Evolutionary conservation across 1,284 basidiomycete species (phyloP).

Genomic region (Chondrostereum purpureum): DNA sequence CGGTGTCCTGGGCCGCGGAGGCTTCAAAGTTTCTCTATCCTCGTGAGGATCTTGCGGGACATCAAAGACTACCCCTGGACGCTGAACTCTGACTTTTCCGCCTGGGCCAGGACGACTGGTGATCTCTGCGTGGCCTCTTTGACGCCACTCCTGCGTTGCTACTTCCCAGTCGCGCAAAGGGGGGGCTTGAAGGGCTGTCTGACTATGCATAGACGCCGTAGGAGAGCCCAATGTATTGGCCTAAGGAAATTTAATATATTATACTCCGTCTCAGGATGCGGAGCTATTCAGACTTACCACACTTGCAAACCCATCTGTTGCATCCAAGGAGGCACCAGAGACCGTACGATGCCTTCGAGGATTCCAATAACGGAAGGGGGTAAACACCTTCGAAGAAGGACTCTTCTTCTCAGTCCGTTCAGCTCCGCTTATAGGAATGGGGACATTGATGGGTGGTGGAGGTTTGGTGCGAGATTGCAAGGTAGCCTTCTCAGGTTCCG

Average conservation of each 20-base stretch:
- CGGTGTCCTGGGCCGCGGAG: conserved; percentile 12
- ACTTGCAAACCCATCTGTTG: conserved; percentile 57
- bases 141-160: conserved; percentile 63
- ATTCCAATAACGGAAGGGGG: conserved; percentile 53
- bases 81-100: conserved; percentile 41
- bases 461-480: conserved; percentile 19
- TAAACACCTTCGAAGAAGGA: conserved; percentile 42
- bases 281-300: conserved; percentile 44
- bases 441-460: conserved; percentile 23
- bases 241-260: conserved; percentile 26
- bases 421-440: conserved; percentile 16
- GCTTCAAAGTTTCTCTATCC: conserved; percentile 23
- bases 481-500: conserved; percentile 5
- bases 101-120: conserved; percentile 19
- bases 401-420: conserved; percentile 27
- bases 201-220: conserved; percentile 60
- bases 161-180: conserved; percentile 52
- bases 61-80: conserved; percentile 69
- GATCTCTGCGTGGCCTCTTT: conserved; percentile 29
- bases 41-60: conserved; percentile 36
- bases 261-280: conserved; percentile 5
- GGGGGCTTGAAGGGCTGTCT: conserved; percentile 50
- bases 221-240: conserved; percentile 68
- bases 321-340: conserved; percentile 70
- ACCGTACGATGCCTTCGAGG: conserved; percentile 57